Evolutionary conservation across 2,329 filamentous ascomycete species (phyloP).

Genomic region (Pezicula carpinea): DNA sequence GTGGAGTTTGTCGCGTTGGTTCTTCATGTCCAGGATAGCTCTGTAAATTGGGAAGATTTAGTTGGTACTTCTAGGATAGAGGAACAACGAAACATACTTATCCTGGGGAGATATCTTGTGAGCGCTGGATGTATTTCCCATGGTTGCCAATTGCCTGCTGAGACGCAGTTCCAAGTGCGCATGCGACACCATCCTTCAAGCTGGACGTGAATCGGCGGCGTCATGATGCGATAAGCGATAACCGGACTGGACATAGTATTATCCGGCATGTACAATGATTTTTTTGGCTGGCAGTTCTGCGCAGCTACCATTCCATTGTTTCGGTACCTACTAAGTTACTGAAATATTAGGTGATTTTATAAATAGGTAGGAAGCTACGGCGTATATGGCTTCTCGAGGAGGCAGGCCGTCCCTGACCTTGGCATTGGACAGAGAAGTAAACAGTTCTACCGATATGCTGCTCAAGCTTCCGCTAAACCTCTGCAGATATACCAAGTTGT

Average conservation of each 20-base stretch:
- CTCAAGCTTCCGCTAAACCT: slow-evolving; percentile 10
- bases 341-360: too few relatives aligned
- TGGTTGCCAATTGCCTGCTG: slow-evolving; percentile 29
- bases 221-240: slow-evolving; percentile 9
- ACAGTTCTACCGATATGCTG: slow-evolving; percentile 4
- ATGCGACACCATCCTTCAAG: neutral
- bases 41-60: slow-evolving; percentile 38
- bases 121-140: slow-evolving; percentile 62
- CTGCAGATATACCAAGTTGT: slow-evolving; percentile 69
- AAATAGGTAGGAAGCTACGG: too few relatives aligned
- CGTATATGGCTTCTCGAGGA: slow-evolving; percentile 28
- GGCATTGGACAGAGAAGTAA: slow-evolving; percentile 59
- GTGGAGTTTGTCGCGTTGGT: slow-evolving; percentile 92
- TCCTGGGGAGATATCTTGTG: slow-evolving; percentile 75
- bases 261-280: neutral
- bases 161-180: neutral
- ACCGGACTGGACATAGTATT: slow-evolving; percentile 2
- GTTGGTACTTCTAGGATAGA: slow-evolving; percentile 6
- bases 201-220: slow-evolving; percentile 7
- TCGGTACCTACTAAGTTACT: neutral
- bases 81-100: slow-evolving; percentile 54
- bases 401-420: slow-evolving; percentile 44
- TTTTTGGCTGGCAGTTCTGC: neutral
- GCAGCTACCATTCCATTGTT: too few relatives aligned
- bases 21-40: slow-evolving; percentile 96